Percentiles rank a stretch among this genome's conserved stretches.
phyloP scores from a whole-genome alignment of 2,329 filamentous ascomycete species.

The Neofusicoccum parvum region DNA sequence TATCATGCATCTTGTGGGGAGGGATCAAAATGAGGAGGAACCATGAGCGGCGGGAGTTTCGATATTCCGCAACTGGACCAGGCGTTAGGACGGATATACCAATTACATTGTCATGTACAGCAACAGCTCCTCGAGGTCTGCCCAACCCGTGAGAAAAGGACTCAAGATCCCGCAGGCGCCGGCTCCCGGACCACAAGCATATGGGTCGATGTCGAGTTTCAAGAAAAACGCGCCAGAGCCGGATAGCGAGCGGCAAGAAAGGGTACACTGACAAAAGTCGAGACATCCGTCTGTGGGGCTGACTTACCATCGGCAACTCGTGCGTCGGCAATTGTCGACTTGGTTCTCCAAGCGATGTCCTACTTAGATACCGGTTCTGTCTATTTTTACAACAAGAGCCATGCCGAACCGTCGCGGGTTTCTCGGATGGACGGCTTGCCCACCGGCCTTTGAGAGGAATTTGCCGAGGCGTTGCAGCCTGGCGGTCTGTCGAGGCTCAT shows the following conservation, averaged over 20 bases:
- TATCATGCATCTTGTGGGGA: background rate
- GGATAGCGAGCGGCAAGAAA: no score
- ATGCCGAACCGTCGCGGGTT: background rate
- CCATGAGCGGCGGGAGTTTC: background rate
- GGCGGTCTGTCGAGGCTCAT: background rate
- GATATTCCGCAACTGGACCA: background rate
- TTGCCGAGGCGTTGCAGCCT: background rate
- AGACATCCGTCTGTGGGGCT: no score
- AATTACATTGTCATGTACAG: conserved; percentile 11
- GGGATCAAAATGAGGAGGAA: background rate
- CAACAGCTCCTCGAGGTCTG: background rate
- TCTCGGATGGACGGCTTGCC: background rate
- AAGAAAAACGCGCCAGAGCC: no score
- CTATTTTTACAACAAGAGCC: background rate
- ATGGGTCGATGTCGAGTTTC: no score
- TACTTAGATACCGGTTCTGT: background rate
- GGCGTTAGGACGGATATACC: conserved; percentile 20
- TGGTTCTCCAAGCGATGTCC: background rate
- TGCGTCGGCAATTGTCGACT: background rate
- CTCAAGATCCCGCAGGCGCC: background rate
- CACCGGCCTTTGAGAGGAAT: background rate
- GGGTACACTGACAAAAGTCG: no score
- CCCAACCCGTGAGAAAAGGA: background rate
- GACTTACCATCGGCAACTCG: background rate
- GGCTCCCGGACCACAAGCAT: no score